A percentile compares a stretch with the other conserved stretches of the same genome.
Conservation (phyloP, 176 grass and related monocot species). For the Oryza glumipatula region DNA sequence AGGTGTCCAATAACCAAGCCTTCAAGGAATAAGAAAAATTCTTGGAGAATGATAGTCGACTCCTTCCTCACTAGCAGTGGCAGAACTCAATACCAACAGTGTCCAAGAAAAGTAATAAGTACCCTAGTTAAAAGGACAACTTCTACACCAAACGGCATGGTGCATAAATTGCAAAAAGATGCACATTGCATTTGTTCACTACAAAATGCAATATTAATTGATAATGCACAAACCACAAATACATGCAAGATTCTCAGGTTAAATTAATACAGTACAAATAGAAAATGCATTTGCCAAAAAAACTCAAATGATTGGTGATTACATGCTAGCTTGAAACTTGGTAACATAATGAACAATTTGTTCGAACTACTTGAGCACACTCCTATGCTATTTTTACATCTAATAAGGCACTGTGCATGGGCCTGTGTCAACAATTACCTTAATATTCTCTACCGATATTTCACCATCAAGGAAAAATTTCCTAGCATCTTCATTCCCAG, state of each 20-base stretch:
- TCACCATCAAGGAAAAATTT: slow-evolving; percentile 79
- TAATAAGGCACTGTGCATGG: not conserved
- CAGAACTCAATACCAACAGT: slow-evolving; percentile 27
- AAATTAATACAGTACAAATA: not conserved
- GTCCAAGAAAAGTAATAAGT: slow-evolving; percentile 8
- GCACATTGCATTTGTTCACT: not conserved
- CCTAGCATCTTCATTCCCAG: slow-evolving; percentile 87
- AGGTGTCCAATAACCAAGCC: not conserved
- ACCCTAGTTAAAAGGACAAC: not conserved
- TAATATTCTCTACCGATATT: slow-evolving; percentile 58
- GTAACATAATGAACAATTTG: not conserved
- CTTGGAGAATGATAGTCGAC: not conserved
- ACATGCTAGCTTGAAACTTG: not conserved
- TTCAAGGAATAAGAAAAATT: not conserved
- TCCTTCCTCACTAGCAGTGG: too few species aligned
- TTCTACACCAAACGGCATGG: not conserved
- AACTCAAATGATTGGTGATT: not conserved
- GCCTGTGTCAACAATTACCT: slow-evolving; percentile 51
- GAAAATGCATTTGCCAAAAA: not conserved
- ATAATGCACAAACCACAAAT: not conserved
- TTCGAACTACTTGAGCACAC: slow-evolving; percentile 1
- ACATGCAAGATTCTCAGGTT: not conserved
- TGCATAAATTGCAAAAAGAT: not conserved
- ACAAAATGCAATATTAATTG: not conserved
- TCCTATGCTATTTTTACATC: slow-evolving; percentile 2